Conservation (phyloP, 2,329 filamentous ascomycete genomes). For the Pseudofabraea citricarpa region DNA sequence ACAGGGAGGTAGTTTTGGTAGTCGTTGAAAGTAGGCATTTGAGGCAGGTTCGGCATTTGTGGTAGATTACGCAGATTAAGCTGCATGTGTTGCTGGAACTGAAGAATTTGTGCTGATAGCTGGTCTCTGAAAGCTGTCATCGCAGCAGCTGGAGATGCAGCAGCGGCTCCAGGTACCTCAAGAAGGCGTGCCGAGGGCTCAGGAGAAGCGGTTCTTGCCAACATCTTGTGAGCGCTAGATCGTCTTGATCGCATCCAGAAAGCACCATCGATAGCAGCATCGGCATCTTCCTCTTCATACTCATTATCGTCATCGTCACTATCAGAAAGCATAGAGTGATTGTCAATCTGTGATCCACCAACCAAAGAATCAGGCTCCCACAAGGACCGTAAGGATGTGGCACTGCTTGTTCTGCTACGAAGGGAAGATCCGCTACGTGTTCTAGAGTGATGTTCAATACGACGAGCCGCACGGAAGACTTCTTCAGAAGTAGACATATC, state of each 20-base stretch:
- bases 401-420: constrained; percentile 59
- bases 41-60: constrained; percentile 40
- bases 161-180: constrained; percentile 16
- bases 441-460: constrained; percentile 56
- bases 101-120: constrained; percentile 67
- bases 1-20: constrained; percentile 64
- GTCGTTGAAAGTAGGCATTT: constrained; percentile 58
- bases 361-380: constrained; percentile 53
- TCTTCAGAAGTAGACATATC: constrained; percentile 65
- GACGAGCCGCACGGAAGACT: constrained; percentile 59
- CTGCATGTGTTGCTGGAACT: constrained; percentile 70
- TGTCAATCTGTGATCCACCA: constrained; percentile 26
- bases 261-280: constrained; percentile 22
- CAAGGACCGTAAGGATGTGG: constrained; percentile 60
- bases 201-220: constrained; percentile 4
- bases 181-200: constrained; percentile 7
- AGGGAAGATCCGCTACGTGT: constrained; percentile 61
- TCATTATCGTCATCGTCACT: constrained; percentile 37
- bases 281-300: constrained; percentile 28
- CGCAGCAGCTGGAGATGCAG: constrained; percentile 53
- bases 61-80: constrained; percentile 58
- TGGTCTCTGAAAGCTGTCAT: constrained; percentile 71
- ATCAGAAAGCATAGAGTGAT: constrained; percentile 37
- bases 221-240: constrained; percentile 19
- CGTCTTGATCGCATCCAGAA: constrained; percentile 30